A percentile compares a stretch with the other conserved stretches of the same genome.
phyloP scores from a whole-genome alignment of 805 yeast genomes.

The Dipodascus albidus region DNA sequence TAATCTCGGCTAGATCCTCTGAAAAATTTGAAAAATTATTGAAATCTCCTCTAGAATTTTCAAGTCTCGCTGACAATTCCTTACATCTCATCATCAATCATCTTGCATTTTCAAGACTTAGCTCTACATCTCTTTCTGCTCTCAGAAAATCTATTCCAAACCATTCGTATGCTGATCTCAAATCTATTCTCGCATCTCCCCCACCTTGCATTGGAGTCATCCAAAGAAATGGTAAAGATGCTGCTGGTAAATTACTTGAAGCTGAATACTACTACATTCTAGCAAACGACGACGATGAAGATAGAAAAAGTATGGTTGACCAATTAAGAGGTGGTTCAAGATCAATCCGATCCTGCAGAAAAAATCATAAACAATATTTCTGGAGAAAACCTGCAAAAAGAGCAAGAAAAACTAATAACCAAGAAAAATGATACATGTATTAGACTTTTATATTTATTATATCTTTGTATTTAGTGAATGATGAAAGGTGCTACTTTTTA shows the following conservation, averaged over 20 bases:
- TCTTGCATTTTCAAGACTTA: conserved; percentile 78
- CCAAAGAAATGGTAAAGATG: conserved; percentile 84
- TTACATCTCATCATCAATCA: conserved; percentile 39
- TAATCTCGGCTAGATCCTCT: background rate
- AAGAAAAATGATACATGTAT: background rate
- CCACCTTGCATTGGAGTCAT: conserved; percentile 69
- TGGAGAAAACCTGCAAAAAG: conserved; percentile 17
- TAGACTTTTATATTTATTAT: background rate
- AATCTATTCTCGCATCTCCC: conserved; percentile 34
- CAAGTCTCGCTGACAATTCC: background rate
- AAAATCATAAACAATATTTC: conserved; percentile 67
- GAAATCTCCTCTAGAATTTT: background rate
- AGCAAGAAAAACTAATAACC: background rate
- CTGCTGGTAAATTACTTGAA: conserved; percentile 89
- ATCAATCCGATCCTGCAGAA: conserved; percentile 80
- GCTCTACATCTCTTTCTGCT: conserved; percentile 75
- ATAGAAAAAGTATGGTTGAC: conserved; percentile 58
- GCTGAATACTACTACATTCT: conserved; percentile 88
- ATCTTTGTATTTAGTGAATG: background rate
- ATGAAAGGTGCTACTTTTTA: background rate
- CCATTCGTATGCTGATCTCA: conserved; percentile 26
- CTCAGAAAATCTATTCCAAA: conserved; percentile 50
- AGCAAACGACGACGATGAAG: conserved; percentile 64
- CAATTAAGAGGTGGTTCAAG: conserved; percentile 68
- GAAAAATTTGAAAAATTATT: no score